Evolutionary conservation across 179 eudicot species (phyloP).

Genomic region (Beta macrorhiza): DNA sequence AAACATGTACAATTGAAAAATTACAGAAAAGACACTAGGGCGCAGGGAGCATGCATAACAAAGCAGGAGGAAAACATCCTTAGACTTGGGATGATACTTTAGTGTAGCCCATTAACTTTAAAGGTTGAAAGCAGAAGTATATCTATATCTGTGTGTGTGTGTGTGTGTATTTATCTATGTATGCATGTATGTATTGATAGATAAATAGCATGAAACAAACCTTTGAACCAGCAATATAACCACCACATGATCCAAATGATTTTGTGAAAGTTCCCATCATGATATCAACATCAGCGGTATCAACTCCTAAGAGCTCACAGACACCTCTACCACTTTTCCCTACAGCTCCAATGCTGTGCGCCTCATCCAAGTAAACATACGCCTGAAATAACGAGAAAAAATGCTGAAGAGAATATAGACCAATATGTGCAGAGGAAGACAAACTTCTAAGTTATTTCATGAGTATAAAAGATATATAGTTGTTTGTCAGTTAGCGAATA

Average conservation of each 20-base stretch:
- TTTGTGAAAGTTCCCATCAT: conserved; percentile 99
- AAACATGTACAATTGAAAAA: neutral
- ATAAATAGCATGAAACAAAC: conserved; percentile 34
- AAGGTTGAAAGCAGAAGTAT: no score
- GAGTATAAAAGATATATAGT: neutral
- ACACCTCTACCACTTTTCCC: conserved; percentile 96
- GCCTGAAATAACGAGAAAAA: conserved; percentile 47
- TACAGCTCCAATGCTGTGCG: conserved; percentile 98
- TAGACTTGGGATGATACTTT: neutral
- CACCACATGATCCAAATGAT: conserved; percentile 98
- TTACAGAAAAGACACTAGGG: neutral
- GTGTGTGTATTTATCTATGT: no score
- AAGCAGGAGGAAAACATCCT: neutral
- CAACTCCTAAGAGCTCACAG: conserved; percentile 95
- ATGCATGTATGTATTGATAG: no score
- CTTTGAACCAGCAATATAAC: conserved; percentile 98
- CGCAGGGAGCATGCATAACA: neutral
- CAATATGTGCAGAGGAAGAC: neutral
- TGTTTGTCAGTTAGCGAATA: neutral
- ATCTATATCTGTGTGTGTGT: no score
- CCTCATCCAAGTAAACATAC: conserved; percentile 88
- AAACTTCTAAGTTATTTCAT: neutral
- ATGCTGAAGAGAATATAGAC: neutral
- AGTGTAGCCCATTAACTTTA: neutral
- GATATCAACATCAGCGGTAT: conserved; percentile 94